Evolutionary conservation across 192 early-diverging fungal species (phyloP), one percentile per base, ranked within the genome.

Genomic region (Coemansia sp.): DNA sequence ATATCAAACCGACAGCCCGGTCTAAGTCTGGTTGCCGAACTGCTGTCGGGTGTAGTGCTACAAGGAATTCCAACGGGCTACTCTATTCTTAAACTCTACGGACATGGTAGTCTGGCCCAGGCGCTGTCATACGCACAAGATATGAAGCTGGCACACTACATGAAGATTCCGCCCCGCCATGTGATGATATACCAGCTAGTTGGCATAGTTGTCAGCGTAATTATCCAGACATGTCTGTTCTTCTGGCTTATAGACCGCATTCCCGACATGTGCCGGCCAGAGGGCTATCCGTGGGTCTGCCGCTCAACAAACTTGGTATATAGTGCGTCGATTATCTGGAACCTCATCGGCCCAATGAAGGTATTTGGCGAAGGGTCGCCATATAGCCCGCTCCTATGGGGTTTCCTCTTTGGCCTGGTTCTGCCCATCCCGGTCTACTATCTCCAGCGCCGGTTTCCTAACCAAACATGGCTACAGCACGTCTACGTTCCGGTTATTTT

Each of bases 71-170:
- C 92, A 19, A 88, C 92, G 19, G 89, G 86, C 14, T 91, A 93
- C 61, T 86, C 92, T 49, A 84, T 88, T 12, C 93, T 93, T 84
- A 96, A 96, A 72, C 87, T 92, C 29, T 86, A 92, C 49, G 91
- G 89, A 59, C 86, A 87, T 63, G 92, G 87, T 27, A 84, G 87
- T 35, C 74, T 92, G 62, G 68, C 82, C 16, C 94, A 98, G 70
- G 88, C 87, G 27, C 63, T 95, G 29, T 80, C 83, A 5, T 88
- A 94, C n/a, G 72, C 78, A 0, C 73, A 75, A 51, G 91, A 92
- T 61, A 76, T 91, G 62, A 92, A 91, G 69, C 77, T 92, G 6
- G 91, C 87, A 3, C 89, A 90, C 61, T 92, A 92, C 62, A 88
- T 91, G 87, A 92, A 92, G 75, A 82, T 92, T 5, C 88, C 92